Evolutionary conservation across 495 filamentous ascomycete genomes (phyloP), one percentile per base, ranked within the genome.

Genomic region (Polyplosphaeria fusca): DNA sequence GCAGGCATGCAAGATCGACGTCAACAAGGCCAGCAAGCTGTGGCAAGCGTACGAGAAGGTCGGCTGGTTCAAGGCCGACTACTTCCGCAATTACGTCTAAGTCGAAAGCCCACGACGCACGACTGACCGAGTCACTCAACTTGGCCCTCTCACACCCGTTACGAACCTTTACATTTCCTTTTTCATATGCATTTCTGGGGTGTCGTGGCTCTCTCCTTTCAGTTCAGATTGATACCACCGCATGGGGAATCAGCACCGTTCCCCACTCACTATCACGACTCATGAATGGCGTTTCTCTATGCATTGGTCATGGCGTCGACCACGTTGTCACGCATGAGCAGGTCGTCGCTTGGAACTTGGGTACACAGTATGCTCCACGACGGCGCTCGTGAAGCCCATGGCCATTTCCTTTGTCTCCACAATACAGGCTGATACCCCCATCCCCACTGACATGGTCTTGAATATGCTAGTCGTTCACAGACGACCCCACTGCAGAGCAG

Each of bases 11-110:
- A 94, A 94, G 77, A 96, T 96, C 57, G 93, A 98, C 69, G 93
- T 96, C 70, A 96, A 96, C 76, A 98, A 98, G 78, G 91, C 93
- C 24, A 95, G 89, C 64, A 94, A 93, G 70, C 79, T 98, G 47
- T 96, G 90, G 90, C 84, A 85, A 38, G 90, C 89, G 24, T 98
- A 88, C 67, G 87, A 96, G 19, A 85, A 84, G 46, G 88, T 95
- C 44, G 89, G 89, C 49, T 96, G 91, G 89, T 86, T 96, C 63
- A 78, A 88, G 27, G 72, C 76, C 12, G 70, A 80, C 39, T 80
- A 76, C 72, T 84, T 91, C 61, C 64, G 71, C 49, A 58, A 77
- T 40, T 80, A 77, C 65, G 55, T 83, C 47, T 74, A 68, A 66
- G 26, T 23, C n/a, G n/a, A n/a, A n/a, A n/a, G n/a, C n/a, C n/a